Evolutionary conservation across 805 yeast genomes (phyloP).

Genomic region (Ogataea saltuana): DNA sequence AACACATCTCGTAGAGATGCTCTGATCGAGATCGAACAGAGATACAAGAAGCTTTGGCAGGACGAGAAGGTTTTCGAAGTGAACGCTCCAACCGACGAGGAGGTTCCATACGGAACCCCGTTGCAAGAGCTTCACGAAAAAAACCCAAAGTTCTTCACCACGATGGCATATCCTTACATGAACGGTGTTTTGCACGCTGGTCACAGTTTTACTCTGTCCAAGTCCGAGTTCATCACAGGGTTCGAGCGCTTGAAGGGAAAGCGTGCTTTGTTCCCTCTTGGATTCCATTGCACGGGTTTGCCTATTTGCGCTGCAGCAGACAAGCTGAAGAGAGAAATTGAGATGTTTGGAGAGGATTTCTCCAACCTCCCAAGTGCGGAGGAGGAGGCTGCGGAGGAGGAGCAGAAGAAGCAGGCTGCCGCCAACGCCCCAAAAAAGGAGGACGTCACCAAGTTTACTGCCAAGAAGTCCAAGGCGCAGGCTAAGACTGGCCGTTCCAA

Average conservation of each 20-base stretch:
- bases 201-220: constrained; percentile 91
- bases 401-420: constrained; percentile 29
- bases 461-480: constrained; percentile 90
- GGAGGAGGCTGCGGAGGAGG: constrained; percentile 46
- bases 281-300: constrained; percentile 99
- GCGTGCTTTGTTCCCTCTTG: constrained; percentile 90
- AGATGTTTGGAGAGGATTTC: constrained; percentile 83
- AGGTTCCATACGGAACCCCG: constrained; percentile 52
- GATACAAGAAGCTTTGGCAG: constrained; percentile 84
- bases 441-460: constrained; percentile 87
- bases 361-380: constrained; percentile 63
- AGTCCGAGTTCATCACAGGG: constrained; percentile 89
- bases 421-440: constrained; percentile 46
- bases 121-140: constrained; percentile 72
- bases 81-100: constrained; percentile 80
- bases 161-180: constrained; percentile 99
- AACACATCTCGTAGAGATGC: constrained; percentile 93
- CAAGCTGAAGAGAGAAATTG: constrained; percentile 89
- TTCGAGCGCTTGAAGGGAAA: constrained; percentile 94
- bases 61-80: constrained; percentile 84
- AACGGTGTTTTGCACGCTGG: constrained; percentile 98
- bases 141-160: constrained; percentile 83
- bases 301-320: constrained; percentile 96
- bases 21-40: constrained; percentile 82
- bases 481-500: constrained; percentile 94